Percentiles rank a stretch among this genome's conserved stretches.
Conservation (phyloP, 495 filamentous ascomycete genomes). For the Neurospora sp. region DNA sequence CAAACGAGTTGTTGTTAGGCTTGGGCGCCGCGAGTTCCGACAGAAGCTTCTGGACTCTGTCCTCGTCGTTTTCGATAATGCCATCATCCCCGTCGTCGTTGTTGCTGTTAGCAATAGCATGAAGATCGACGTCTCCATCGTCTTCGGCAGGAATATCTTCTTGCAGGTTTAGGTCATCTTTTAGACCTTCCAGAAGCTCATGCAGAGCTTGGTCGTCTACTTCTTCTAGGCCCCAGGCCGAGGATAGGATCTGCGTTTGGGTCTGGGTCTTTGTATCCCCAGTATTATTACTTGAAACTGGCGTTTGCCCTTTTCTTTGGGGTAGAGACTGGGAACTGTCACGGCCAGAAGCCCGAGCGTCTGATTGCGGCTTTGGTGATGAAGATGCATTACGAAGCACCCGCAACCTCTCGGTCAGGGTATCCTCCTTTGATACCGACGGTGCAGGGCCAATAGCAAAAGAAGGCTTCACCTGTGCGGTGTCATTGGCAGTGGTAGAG, state of each 20-base stretch:
- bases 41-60: slow-evolving; percentile 21
- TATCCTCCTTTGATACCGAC: slow-evolving; percentile 31
- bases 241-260: not conserved
- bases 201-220: slow-evolving; percentile 27
- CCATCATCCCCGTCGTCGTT: not conserved
- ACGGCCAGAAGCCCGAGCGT: not conserved
- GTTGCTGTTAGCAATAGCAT: not conserved
- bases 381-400: slow-evolving; percentile 22
- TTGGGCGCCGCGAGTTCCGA: slow-evolving; percentile 10
- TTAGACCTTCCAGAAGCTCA: slow-evolving; percentile 26
- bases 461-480: not conserved
- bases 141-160: slow-evolving; percentile 3
- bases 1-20: not conserved
- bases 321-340: not conserved
- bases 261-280: not conserved
- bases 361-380: not conserved
- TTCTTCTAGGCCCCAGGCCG: slow-evolving; percentile 9
- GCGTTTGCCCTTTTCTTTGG: not conserved
- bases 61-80: slow-evolving; percentile 9
- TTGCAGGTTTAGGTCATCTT: slow-evolving; percentile 9
- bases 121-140: not conserved
- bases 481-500: not conserved
- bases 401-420: slow-evolving; percentile 31
- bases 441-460: slow-evolving; percentile 5
- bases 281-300: not conserved